Percentiles rank a stretch among this genome's conserved stretches.
Evolutionary conservation across 75 land plant species (phyloP).

Genomic region (Gnetum montanum): DNA sequence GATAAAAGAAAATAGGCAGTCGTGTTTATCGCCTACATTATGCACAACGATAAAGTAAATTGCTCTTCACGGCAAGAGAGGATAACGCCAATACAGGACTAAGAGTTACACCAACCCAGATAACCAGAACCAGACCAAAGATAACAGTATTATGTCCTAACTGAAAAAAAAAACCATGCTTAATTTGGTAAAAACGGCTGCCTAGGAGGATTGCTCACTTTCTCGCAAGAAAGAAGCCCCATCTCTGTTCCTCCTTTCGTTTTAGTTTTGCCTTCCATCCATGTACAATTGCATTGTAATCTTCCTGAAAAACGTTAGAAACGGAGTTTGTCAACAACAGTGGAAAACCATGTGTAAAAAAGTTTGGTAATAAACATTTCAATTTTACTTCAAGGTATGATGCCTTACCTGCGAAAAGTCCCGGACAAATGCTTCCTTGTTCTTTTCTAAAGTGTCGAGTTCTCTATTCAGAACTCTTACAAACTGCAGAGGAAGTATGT

Average conservation of each 20-base stretch:
- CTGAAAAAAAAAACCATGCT: too few species aligned
- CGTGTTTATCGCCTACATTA: too few species aligned
- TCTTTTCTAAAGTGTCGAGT: slow-evolving; percentile 51
- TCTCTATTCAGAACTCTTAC: slow-evolving; percentile 60
- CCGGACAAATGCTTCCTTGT: slow-evolving; percentile 49
- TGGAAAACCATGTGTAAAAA: background rate
- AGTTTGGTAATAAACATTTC: slow-evolving; percentile 5
- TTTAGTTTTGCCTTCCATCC: slow-evolving; percentile 87
- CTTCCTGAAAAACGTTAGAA: slow-evolving; percentile 44
- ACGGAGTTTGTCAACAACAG: background rate
- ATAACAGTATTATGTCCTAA: too few species aligned
- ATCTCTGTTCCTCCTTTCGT: slow-evolving; percentile 79
- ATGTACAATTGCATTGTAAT: slow-evolving; percentile 70
- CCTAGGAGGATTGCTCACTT: too few species aligned
- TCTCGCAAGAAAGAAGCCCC: slow-evolving; percentile 87
- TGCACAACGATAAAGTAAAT: too few species aligned
- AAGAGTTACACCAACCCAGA: too few species aligned
- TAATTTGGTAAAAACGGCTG: too few species aligned
- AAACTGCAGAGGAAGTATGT: slow-evolving; percentile 45
- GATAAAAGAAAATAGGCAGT: too few species aligned
- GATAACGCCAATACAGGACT: too few species aligned
- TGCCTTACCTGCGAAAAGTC: slow-evolving; percentile 73
- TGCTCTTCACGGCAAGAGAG: too few species aligned
- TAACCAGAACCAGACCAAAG: too few species aligned
- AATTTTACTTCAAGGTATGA: background rate